Base-by-base conservation (phyloP, 75 land plant genomes). In the Pinus tabuliformis region DNA sequence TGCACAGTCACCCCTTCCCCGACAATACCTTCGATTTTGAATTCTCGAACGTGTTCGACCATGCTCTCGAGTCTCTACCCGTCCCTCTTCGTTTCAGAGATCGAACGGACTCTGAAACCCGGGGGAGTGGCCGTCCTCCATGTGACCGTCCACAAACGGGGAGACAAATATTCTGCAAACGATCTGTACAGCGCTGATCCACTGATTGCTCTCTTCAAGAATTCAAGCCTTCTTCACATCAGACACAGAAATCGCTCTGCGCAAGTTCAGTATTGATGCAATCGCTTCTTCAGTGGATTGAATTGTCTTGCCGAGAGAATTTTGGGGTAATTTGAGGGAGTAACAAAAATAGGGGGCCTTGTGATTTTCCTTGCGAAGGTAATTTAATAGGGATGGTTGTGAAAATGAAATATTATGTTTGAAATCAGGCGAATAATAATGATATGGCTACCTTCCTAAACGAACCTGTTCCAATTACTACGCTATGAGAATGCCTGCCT, bases 1-100 rank as follows among this genome's bases (percentile, higher is more conserved):
- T 95, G 77, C 98, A 95, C 76, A 30, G 54, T 36, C 91, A 93
- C 74, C 96, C 98, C 45, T 95, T 95, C 80, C 70, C 73, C 0
- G 62, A 84, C 80, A 86, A 77, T 20, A 77, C 84, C 30, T 95
- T 95, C 75, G 93, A 95, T 74, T 90, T 95, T 76, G 98, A 91
- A 71, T 95, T 95, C 86, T 95, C 98, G 16, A 95, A 95, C 80
- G 93, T 91, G 59, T 89, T 95, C 78, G 93, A 95, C 63, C 92
- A 91, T 77, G 95, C 96, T 59, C 84, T n/a, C n/a, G n/a, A n/a
- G n/a, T n/a, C n/a, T 93, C 13, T 93, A 89, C 66, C 92, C 98
- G 74, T 78, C 81, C 3, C 62, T 54, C 58, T 92, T 95, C 75
- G 95, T 87, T 17, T 82, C 76, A 62, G 93, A 95, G 89, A 84